Base-by-base conservation (phyloP, 2,329 filamentous ascomycete species). In the Paraphaeosphaeria minitans region DNA sequence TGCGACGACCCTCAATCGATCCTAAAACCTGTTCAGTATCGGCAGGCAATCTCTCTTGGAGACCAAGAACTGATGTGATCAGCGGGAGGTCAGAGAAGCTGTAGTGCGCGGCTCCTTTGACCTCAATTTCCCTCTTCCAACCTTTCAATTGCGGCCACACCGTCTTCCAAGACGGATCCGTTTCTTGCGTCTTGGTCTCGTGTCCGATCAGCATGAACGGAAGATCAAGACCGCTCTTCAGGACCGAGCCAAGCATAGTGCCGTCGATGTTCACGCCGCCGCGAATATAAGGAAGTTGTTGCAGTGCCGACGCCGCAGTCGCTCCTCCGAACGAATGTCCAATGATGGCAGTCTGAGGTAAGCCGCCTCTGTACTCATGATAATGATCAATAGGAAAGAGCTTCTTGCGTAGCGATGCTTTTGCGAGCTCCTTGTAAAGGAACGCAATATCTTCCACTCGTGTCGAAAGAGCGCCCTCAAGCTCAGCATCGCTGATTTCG, bases 251-350 rank as follows among this genome's bases (percentile, higher is more conserved):
- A 35, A 69, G 75, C 53, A 77, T 60, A 19, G 53, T 64, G 4
- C 77, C 75, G 51, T 79, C 76, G n/a, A 79, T 58, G 48, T 78
- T 76, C 27, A 75, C 33, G 4, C 66, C 76, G 4, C 72, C 74
- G 2, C 58, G 52, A 24, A 72, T 59, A 3, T 68, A 69, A 0
- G 62, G 27, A 1, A 63, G 51, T 4, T 62, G 46, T 22, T 64
- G 19, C 60, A 68, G 50, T 35, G 67, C 56, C 1, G 57, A 50
- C 2, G 66, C 65, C 7, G 71, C 66, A 2, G 75, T 69, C 0
- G 73, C 72, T 10, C 76, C 77, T 14, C 76, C 76, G 4, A 78
- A 54, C 2, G 76, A 78, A 47, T 79, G 76, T 4, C 77, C 77
- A 3, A 76, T 21, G 6, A 75, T 35, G 0, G 65, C 70, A 21